These are phyloP conservation scores for Pichia kluyveri DNA, from an alignment of 805 yeast species.

Conservation along the genomic window DNA sequence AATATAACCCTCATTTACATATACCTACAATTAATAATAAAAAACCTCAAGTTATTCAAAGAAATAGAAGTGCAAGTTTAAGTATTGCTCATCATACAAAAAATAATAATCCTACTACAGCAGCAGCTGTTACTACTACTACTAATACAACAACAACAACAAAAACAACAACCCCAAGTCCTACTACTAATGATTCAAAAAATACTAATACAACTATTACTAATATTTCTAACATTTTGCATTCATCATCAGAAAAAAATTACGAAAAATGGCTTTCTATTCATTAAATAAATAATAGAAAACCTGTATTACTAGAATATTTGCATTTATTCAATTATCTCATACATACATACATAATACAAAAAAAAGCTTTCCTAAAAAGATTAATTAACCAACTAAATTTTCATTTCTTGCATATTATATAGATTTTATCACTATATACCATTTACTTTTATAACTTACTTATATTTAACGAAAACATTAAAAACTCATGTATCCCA, in stretches of 20 bases:
- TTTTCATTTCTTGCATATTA: too few relatives aligned
- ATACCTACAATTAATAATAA: too few relatives aligned
- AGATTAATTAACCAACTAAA: too few relatives aligned
- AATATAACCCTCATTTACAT: not conserved
- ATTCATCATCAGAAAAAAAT: constrained; percentile 23
- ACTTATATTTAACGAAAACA: too few relatives aligned
- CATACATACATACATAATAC: too few relatives aligned
- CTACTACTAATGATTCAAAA: not conserved
- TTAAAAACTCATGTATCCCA: too few relatives aligned
- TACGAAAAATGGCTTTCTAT: constrained; percentile 26
- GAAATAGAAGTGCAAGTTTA: not conserved
- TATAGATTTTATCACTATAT: too few relatives aligned
- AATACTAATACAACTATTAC: constrained; percentile 12
- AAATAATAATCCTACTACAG: too few relatives aligned
- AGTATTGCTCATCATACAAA: not conserved
- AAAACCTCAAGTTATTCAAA: not conserved
- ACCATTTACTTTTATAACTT: too few relatives aligned
- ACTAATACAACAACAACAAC: not conserved
- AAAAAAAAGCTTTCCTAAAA: too few relatives aligned
- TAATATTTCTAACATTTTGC: constrained; percentile 21
- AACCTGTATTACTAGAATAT: too few relatives aligned
- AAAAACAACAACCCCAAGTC: not conserved
- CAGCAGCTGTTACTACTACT: not conserved
- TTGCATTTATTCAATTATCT: too few relatives aligned
- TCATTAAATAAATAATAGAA: constrained; percentile 8